phyloP scores from a whole-genome alignment of 2,329 filamentous ascomycete genomes.

The Teratosphaeria destructans region DNA sequence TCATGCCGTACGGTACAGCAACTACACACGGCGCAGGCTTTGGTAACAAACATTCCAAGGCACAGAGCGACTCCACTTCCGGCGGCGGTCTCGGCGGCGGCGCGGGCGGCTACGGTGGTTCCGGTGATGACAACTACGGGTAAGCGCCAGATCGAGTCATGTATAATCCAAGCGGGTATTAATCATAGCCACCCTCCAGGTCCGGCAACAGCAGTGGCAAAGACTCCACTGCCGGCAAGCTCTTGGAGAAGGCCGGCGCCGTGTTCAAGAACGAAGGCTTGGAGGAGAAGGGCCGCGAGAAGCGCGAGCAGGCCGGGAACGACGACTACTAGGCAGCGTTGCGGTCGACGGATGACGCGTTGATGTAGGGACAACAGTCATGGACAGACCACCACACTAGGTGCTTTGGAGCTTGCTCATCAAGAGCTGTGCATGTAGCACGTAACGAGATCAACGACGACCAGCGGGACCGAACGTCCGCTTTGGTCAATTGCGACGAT shows the following conservation, averaged over 20 bases:
- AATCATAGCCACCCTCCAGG: neutral
- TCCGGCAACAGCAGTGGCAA: conserved; percentile 1
- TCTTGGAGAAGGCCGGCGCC: conserved; percentile 49
- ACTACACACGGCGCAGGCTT: neutral
- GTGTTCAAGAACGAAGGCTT: conserved; percentile 40
- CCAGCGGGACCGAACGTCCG: neutral
- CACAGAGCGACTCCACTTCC: neutral
- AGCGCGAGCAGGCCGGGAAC: conserved; percentile 31
- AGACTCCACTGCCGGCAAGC: conserved; percentile 44
- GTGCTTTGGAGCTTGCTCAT: neutral
- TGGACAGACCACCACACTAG: neutral
- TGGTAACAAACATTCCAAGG: neutral
- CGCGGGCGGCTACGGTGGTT: neutral
- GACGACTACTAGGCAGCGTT: neutral
- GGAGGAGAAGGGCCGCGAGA: conserved; percentile 40
- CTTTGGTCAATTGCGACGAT: neutral
- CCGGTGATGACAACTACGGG: conserved; percentile 1
- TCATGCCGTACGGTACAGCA: neutral
- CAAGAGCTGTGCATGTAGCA: neutral
- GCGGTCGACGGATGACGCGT: neutral
- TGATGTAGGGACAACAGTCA: neutral
- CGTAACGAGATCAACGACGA: neutral
- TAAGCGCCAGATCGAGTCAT: neutral
- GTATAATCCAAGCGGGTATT: too few species aligned
- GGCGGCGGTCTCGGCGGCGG: neutral